Evolutionary conservation across 2,329 filamentous ascomycete species (phyloP), one percentile per base, ranked within the genome.

Genomic region (Metarhizium guizhouense): DNA sequence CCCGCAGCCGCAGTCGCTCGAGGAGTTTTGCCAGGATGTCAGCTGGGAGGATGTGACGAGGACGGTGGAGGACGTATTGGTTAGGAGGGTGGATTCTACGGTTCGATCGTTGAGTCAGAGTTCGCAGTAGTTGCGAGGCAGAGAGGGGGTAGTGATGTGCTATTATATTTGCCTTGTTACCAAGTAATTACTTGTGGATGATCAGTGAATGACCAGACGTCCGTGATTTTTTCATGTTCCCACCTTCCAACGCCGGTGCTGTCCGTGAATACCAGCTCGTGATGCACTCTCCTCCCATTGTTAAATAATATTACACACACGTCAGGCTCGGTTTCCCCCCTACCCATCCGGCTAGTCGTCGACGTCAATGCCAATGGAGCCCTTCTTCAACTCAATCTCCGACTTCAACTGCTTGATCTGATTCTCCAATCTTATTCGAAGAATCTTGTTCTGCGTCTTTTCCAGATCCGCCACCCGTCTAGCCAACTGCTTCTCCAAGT

Each of bases 401-500:
- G 70, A 70, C 63, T 68, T 73, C 51, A 76, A 68, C 64, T 74
- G 70, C 62, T 72, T 78, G 61, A 82, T 79, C 52, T 74, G 76
- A 29, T 67, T 69, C 59, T 79, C 73, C 18, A 83, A 67, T 30
- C 81, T 75, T 56, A 72, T 74, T 57, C 72, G 71, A 56, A 84
- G 66, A 56, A 83, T 77, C 56, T 72, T 71, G 62, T 77, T 78
- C 4, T 65, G 66, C 30, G 74, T 74, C 45, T 67, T 70, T 18
- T 70, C 69, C 51, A 78, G 68, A 60, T 79, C 74, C 5, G 67
- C 69, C 61, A 78, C 71, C 54, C 76, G 71, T 40, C 68, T 67
- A 42, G 72, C 70, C 18, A 82, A 73, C 62, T 78, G 72, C 64
- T 74, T 78, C 65, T 80, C 73, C 56, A 83, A 72, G 53, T 78